A percentile compares a stretch with the other conserved stretches of the same genome.
Evolutionary conservation across 192 early-diverging fungal genomes (phyloP).

Genomic region (Coemansia sp.): DNA sequence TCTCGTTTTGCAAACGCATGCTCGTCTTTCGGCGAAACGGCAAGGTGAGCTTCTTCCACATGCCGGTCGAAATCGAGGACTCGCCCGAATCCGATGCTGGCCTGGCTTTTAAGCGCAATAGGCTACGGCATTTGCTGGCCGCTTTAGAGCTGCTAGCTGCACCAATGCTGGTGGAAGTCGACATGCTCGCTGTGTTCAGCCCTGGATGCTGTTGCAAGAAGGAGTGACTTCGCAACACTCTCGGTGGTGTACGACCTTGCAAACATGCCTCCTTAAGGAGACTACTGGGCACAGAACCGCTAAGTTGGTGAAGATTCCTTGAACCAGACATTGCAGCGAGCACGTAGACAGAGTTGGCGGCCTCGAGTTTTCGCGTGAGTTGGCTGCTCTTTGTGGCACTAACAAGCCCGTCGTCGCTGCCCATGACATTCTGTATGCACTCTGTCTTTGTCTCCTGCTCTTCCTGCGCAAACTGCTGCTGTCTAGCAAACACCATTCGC

Average conservation of each 20-base stretch:
- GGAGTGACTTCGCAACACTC: slow-evolving; percentile 9
- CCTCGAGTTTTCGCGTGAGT: slow-evolving; percentile 11
- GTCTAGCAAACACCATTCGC: slow-evolving; percentile 27
- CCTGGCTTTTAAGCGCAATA: neutral
- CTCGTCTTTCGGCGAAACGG: slow-evolving; percentile 4
- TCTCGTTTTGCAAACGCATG: neutral
- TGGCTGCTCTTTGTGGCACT: slow-evolving; percentile 2
- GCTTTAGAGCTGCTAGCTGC: neutral
- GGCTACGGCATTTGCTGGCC: neutral
- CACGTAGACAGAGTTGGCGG: slow-evolving; percentile 16
- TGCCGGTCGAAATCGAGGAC: neutral
- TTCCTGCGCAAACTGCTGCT: slow-evolving; percentile 5
- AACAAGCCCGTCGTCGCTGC: slow-evolving; percentile 2
- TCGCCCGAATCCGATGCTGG: neutral
- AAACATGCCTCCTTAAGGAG: neutral
- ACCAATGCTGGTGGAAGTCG: neutral
- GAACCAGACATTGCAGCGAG: slow-evolving; percentile 14
- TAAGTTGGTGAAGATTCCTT: slow-evolving; percentile 17
- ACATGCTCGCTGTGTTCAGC: neutral
- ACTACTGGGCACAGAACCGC: slow-evolving; percentile 7
- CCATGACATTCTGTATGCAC: slow-evolving; percentile 8
- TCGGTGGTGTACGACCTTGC: slow-evolving; percentile 6
- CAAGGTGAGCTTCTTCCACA: slow-evolving; percentile 10
- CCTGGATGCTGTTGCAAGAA: neutral
- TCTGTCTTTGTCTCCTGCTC: slow-evolving; percentile 6